Percentiles rank a stretch among this genome's conserved stretches.
Evolutionary conservation across 164 flowering plant species (phyloP).

Genomic region (Saururus chinensis): DNA sequence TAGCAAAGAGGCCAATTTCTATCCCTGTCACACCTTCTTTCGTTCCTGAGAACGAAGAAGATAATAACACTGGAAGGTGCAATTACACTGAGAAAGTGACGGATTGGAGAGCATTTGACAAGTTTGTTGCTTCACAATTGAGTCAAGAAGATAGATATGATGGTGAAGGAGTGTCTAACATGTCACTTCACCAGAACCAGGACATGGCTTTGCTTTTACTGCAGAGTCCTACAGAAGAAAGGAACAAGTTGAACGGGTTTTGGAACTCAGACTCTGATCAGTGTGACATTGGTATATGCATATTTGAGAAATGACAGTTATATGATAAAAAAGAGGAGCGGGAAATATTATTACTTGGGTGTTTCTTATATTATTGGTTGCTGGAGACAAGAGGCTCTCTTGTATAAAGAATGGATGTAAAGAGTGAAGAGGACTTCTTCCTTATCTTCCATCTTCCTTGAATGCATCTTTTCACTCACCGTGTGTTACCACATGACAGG

Average conservation of each 20-base stretch:
- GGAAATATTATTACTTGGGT: neutral
- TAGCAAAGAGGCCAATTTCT: slow-evolving; percentile 47
- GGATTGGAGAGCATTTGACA: slow-evolving; percentile 90
- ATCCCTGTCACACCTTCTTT: slow-evolving; percentile 22
- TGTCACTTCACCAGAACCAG: slow-evolving; percentile 17
- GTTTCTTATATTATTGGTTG: neutral
- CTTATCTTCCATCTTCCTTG: too few species aligned
- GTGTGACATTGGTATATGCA: slow-evolving; percentile 57
- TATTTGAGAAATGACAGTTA: slow-evolving; percentile 46
- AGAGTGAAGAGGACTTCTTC: neutral
- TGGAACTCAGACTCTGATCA: slow-evolving; percentile 24
- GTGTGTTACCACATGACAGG: too few species aligned
- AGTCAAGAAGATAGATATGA: slow-evolving; percentile 56
- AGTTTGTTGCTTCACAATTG: slow-evolving; percentile 89
- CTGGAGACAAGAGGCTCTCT: neutral
- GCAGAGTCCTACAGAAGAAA: slow-evolving; percentile 20
- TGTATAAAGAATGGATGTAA: neutral
- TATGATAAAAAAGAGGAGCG: neutral
- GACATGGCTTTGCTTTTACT: slow-evolving; percentile 42
- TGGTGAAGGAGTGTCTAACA: slow-evolving; percentile 16
- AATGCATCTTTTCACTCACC: too few species aligned
- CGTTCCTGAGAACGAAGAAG: slow-evolving; percentile 19
- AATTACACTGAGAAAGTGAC: slow-evolving; percentile 37
- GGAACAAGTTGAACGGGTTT: slow-evolving; percentile 11
- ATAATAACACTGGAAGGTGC: slow-evolving; percentile 9